Evolutionary conservation across 352 stramenopile species (phyloP), one percentile per base, ranked within the genome.

Genomic region (Phytophthora europaea): DNA sequence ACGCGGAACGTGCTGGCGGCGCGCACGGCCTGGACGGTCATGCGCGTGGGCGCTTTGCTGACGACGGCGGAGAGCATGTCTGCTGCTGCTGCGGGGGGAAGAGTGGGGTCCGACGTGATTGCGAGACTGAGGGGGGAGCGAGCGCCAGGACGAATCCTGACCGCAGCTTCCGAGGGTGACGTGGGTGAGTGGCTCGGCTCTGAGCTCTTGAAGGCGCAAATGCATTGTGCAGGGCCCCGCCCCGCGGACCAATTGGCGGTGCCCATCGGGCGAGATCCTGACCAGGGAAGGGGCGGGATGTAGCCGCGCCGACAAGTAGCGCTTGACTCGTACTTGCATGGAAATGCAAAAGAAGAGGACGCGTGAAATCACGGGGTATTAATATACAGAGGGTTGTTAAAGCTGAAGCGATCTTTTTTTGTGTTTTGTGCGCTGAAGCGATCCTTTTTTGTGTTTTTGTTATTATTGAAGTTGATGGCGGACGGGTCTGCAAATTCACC

Each of bases 1-100:
- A 88, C 69, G 34, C 85, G 81, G 61, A 81, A 81, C 7, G 81
- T 80, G 67, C 74, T 85, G 51, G 81, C 79, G 54, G 79, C 71
- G 43, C 79, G 81, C 47, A 70, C 74, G 18, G 72, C 58, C 58
- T 80, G 70, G 48, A 81, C 69, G 54, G 74, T 69, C 28, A 76
- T 70, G 61, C 81, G 78, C 47, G 65, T 52, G 12, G 72, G 76
- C 26, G 33, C 47, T 66, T 68, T 73, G 34, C 56, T 52, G 15
- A 87, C 61, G 10, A 69, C 68, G 10, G 69, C 61, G 34, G 72
- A 78, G 10, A 83, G 65, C 76, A 84, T 84, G 8, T 47, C 66
- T 40, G 28, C 34, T 28, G 28, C 34, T 28, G 23, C 9, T 16
- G 31, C 53, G 52, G 43, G 16, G 22, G 48, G 13, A 16, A 4